Conservation (phyloP, 352 stramenopile genomes). For the Pythium insidiosum region DNA sequence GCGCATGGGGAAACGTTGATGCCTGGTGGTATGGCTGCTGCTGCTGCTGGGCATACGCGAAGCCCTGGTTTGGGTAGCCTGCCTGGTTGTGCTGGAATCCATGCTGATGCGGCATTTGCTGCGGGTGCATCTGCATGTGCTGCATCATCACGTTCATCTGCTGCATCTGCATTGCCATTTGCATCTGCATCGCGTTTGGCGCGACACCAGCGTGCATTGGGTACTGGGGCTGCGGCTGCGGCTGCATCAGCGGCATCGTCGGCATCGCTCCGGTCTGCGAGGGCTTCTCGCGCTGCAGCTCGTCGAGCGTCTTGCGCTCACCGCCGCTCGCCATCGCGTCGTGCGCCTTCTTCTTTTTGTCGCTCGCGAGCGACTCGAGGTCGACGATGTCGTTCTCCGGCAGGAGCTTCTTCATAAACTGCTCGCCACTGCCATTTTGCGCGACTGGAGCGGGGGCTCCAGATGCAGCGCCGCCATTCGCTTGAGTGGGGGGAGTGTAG, state of each 20-base stretch:
- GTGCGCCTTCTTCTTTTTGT: conserved; percentile 44
- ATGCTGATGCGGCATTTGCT: background rate
- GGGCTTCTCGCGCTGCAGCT: conserved; percentile 25
- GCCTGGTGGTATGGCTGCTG: conserved; percentile 1
- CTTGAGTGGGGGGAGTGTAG: conserved; percentile 3
- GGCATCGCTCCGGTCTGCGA: conserved; percentile 17
- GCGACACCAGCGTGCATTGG: no score
- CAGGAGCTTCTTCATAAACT: conserved; percentile 41
- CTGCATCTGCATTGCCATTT: conserved; percentile 23
- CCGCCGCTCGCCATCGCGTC: conserved; percentile 13
- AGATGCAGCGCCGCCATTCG: conserved; percentile 5
- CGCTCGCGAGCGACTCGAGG: conserved; percentile 38
- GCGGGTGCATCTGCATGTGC: conserved; percentile 30
- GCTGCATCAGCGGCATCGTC: conserved; percentile 15
- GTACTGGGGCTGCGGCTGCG: conserved; percentile 17
- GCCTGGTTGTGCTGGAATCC: background rate
- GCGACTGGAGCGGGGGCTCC: conserved; percentile 3
- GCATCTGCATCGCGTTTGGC: no score
- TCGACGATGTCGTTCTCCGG: conserved; percentile 67
- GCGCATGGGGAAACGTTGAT: background rate
- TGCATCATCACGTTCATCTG: conserved; percentile 28
- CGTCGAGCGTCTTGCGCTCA: conserved; percentile 46
- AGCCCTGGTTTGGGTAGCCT: background rate
- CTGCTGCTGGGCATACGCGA: background rate
- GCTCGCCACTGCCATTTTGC: background rate